phyloP scores from a whole-genome alignment of 495 filamentous ascomycete species.

The Tuber melanosporum region DNA sequence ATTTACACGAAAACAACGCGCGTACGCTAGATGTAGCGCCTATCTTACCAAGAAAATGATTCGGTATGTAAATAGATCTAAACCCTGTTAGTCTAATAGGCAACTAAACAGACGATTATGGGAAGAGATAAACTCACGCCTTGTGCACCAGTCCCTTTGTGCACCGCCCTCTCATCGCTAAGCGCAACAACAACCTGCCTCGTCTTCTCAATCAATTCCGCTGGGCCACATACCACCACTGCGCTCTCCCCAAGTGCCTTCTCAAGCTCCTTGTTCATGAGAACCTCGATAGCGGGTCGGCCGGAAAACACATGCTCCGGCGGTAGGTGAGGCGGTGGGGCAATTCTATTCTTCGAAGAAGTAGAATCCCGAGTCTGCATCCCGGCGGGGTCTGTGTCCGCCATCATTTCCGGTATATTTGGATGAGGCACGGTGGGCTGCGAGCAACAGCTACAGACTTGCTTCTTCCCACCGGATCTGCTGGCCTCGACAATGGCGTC shows the following conservation, averaged over 20 bases:
- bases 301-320: conserved; percentile 37
- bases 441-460: conserved; percentile 29
- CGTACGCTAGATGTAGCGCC: background rate
- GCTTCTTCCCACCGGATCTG: conserved; percentile 6
- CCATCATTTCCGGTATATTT: background rate
- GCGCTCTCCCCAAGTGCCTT: conserved; percentile 72
- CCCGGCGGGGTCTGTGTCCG: background rate
- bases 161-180: conserved; percentile 79
- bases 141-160: conserved; percentile 85
- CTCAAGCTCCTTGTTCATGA: conserved; percentile 59
- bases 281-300: conserved; percentile 42
- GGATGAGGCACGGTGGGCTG: background rate
- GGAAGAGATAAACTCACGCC: conserved; percentile 53
- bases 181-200: conserved; percentile 61
- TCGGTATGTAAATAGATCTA: conserved; percentile 36
- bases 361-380: conserved; percentile 6
- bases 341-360: conserved; percentile 7
- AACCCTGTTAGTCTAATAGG: background rate
- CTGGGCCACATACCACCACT: conserved; percentile 74
- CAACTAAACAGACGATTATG: background rate
- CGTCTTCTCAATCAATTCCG: conserved; percentile 57
- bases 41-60: conserved; percentile 33
- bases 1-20: background rate
- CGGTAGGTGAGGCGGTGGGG: conserved; percentile 6
- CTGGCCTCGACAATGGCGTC: conserved; percentile 42